These are phyloP conservation scores for Talaromyces sp. DNA, from an alignment of 2,329 filamentous ascomycete species.

Conservation along the genomic window DNA sequence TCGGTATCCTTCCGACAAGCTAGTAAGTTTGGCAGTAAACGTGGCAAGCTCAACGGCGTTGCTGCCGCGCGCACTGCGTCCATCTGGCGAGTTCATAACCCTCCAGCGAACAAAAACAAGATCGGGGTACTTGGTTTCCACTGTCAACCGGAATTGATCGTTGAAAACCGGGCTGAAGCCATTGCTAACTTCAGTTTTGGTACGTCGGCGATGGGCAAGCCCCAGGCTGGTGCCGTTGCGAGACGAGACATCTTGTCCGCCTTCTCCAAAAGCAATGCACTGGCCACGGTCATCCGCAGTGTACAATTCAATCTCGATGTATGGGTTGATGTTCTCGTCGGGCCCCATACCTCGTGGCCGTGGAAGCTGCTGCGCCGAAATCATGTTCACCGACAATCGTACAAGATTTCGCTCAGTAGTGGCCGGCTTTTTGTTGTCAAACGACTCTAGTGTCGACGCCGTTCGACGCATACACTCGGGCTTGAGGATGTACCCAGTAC, in stretches of 20 bases:
- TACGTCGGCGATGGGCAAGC: conserved; percentile 71
- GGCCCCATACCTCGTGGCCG: conserved; percentile 68
- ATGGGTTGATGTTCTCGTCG: conserved; percentile 78
- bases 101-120: conserved; percentile 91
- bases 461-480: conserved; percentile 68
- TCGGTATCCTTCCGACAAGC: conserved; percentile 85
- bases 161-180: conserved; percentile 91
- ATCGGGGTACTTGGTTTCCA: conserved; percentile 91
- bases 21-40: conserved; percentile 87
- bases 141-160: conserved; percentile 69
- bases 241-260: conserved; percentile 60
- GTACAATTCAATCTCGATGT: conserved; percentile 91
- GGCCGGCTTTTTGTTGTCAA: conserved; percentile 27
- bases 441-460: conserved; percentile 17
- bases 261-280: conserved; percentile 61
- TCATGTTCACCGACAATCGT: conserved; percentile 77
- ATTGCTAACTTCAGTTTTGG: conserved; percentile 76
- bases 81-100: conserved; percentile 79
- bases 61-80: conserved; percentile 62
- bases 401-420: conserved; percentile 78
- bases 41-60: conserved; percentile 66
- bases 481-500: conserved; percentile 89
- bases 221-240: conserved; percentile 63
- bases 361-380: conserved; percentile 93
- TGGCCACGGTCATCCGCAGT: conserved; percentile 88